Base-by-base conservation (phyloP, 179 eudicot species). In the Beta macrorhiza region DNA sequence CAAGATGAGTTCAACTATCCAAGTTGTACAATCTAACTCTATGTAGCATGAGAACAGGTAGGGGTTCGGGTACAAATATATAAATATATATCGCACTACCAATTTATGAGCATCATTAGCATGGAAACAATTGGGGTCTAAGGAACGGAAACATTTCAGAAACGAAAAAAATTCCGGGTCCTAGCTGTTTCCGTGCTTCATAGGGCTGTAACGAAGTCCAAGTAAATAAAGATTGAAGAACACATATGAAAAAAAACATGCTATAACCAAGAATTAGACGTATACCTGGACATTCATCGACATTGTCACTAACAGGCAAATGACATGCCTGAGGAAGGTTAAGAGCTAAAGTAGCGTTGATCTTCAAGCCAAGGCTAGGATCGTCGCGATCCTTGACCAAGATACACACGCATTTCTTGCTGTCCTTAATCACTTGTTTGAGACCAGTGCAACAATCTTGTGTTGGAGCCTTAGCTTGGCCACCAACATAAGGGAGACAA, bases 391-490 rank as follows among this genome's bases (percentile, higher is more conserved):
- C 97, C 88, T 87, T 91, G 8, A 94, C 82, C 52, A 94, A 70
- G 49, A 93, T n/a, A 73, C 98, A 93, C 1, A 93, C 65, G 75
- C 98, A 93, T 61, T 87, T 82, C 85, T 76, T 84, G 88, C 89
- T 93, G 45, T 37, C 83, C 17, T 84, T 82, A 14, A 94, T 14
- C 4, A 93, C 91, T 78, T 80, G 88, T 58, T 85, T 89, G 8
- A 94, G 81, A 13, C 93, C 97, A 12, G 80, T 83, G 85, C 98
- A 94, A 55, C 98, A 94, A 71, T 93, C 97, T 14, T 12, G 72
- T 0, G 98, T 88, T 0, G 98, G 98, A 16, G 89, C 72, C 74
- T 87, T 91, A 0, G 90, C 83, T 0, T 83, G 59, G 0, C 96
- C 97, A 1, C 90, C 83, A 5, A 87, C 98, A 64, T 90, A 94